These are phyloP conservation scores for Pythium diclinum DNA, from an alignment of 352 stramenopile species.

Conservation along the genomic window DNA sequence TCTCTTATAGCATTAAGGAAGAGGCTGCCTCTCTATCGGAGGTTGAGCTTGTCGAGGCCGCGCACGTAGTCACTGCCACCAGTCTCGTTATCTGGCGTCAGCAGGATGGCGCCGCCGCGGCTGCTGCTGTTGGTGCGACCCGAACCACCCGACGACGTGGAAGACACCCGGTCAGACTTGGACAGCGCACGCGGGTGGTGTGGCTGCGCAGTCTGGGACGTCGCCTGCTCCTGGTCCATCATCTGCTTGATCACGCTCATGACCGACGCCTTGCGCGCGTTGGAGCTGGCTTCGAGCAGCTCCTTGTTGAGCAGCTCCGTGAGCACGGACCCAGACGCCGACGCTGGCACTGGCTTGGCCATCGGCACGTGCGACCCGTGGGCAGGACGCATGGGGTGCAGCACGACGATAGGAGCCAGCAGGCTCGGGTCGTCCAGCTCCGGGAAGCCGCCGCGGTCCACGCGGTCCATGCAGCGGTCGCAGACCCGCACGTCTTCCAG, in stretches of 20 bases:
- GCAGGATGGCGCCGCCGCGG: slow-evolving; percentile 17
- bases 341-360: not conserved
- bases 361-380: not conserved
- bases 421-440: slow-evolving; percentile 33
- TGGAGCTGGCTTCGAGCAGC: slow-evolving; percentile 29
- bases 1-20: not conserved
- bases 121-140: not conserved
- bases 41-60: not conserved
- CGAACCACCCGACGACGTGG: not conserved
- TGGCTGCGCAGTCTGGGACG: not conserved
- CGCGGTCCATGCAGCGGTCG: slow-evolving; percentile 54
- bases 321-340: slow-evolving; percentile 28
- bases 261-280: slow-evolving; percentile 38
- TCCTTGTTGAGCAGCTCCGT: slow-evolving; percentile 42
- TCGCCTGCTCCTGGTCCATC: slow-evolving; percentile 39
- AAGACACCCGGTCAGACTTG: not conserved
- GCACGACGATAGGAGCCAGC: slow-evolving; percentile 30
- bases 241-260: slow-evolving; percentile 57
- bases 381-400: slow-evolving; percentile 21
- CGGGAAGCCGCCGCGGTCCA: slow-evolving; percentile 47
- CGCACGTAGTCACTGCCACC: not conserved
- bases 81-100: not conserved
- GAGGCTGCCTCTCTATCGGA: not conserved
- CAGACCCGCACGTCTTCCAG: slow-evolving; percentile 49
- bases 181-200: not conserved